Evolutionary conservation across 2,329 filamentous ascomycete genomes (phyloP), one percentile per base, ranked within the genome.

Genomic region (Pseudogymnoascus sp.): DNA sequence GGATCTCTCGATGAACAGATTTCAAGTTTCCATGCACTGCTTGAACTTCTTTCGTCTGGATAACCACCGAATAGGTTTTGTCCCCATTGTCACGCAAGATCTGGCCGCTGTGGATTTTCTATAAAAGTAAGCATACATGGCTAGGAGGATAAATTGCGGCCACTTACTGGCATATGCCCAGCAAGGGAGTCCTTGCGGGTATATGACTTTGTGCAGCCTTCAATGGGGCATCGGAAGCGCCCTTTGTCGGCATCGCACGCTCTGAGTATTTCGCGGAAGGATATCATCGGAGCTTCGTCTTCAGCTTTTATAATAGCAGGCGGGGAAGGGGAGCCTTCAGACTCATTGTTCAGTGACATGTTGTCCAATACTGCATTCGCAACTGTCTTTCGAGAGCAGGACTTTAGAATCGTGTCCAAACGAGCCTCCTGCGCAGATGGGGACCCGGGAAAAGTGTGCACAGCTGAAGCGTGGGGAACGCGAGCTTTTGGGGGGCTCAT

Each of bases 161-260:
- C 12, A 54, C 47, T 35, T 54, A 54, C 47, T 4, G 47, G 16
- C 47, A 54, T 20, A 35, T 54, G 47, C 28, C 47, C 47, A 20
- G 28, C 2, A 12, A 54, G 47, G 28, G 47, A 54, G 28, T 54
- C 47, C 47, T 54, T 54, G 47, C 47, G 47, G 7, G 47, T 54
- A 54, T 54, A 54, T 14, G 47, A 54, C 47, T 54, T 54, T 54
- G 11, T 16, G 47, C 47, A 54, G 3, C 47, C 47, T 54, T 33
- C 47, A 35, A 54, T 33, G 47, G 47, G 47, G 28, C 47, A 54
- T 20, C 9, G 7, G 11, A 54, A 12, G 28, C 47, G 47, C 9
- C 47, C 47, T 1, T 35, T 3, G 33, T 54, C 20, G 28, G n/a
- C 16, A 6, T 54, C 47, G 28, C 47, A 54, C 3, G 28, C 28